phyloP scores from a whole-genome alignment of 257 asterid species.

The Solanum ahanhuiri region DNA sequence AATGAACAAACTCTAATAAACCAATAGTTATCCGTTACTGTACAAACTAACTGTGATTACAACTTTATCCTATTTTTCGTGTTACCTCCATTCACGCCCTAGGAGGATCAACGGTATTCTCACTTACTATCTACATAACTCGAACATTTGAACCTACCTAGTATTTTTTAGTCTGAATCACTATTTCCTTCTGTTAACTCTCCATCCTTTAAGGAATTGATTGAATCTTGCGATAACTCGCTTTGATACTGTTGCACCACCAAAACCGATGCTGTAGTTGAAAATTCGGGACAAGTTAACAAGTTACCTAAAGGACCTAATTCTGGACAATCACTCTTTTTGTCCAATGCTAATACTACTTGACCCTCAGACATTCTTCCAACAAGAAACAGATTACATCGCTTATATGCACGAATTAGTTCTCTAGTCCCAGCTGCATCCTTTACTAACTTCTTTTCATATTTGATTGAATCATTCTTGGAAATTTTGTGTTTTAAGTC shows the following conservation, averaged over 20 bases:
- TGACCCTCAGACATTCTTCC: constrained; percentile 44
- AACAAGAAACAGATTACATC: constrained; percentile 35
- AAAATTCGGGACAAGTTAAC: constrained; percentile 23
- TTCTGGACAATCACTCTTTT: constrained; percentile 35
- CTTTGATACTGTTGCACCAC: constrained; percentile 50
- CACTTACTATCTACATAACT: neutral
- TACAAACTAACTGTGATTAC: neutral
- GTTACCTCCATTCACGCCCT: neutral
- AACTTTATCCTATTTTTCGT: neutral
- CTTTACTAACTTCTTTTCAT: constrained; percentile 17
- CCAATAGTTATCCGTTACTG: neutral
- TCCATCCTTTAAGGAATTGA: constrained; percentile 24
- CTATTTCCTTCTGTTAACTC: neutral
- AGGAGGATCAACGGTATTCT: neutral
- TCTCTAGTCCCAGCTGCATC: constrained; percentile 13
- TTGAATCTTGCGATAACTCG: constrained; percentile 16
- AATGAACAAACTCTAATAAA: neutral
- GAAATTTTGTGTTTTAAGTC: constrained; percentile 12
- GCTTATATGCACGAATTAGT: constrained; percentile 4
- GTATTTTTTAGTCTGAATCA: constrained; percentile 4
- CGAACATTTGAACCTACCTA: neutral
- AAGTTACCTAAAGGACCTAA: constrained; percentile 44
- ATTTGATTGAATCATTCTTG: constrained; percentile 17
- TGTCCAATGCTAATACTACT: constrained; percentile 17
- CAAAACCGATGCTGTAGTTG: constrained; percentile 42